A percentile compares a stretch with the other conserved stretches of the same genome.
phyloP scores from a whole-genome alignment of 768 basidiomycete genomes.

The Pholiota microspora region DNA sequence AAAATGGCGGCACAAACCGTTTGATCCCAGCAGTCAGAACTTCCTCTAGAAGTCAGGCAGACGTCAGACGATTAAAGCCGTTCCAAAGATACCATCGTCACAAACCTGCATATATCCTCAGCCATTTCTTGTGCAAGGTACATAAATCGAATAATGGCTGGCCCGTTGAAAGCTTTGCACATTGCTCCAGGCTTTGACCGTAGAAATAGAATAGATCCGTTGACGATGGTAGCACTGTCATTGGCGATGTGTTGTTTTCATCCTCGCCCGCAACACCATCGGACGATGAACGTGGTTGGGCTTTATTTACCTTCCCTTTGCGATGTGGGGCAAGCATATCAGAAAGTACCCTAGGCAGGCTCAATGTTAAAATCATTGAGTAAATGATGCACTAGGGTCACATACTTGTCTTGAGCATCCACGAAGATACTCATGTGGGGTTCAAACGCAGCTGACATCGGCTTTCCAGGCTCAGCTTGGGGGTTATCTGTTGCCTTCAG shows the following conservation, averaged over 20 bases:
- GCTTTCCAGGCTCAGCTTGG: constrained; percentile 53
- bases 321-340: constrained; percentile 91
- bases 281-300: constrained; percentile 50
- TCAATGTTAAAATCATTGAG: not conserved
- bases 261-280: constrained; percentile 24
- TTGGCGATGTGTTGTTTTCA: constrained; percentile 44
- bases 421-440: constrained; percentile 91
- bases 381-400: constrained; percentile 1
- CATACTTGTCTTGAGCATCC: constrained; percentile 92
- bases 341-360: constrained; percentile 63
- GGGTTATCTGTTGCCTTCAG: constrained; percentile 49
- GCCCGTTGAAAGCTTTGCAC: constrained; percentile 85
- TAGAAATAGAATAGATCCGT: constrained; percentile 98
- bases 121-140: constrained; percentile 88
- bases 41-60: constrained; percentile 62
- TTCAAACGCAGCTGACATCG: constrained; percentile 90
- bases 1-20: constrained; percentile 39
- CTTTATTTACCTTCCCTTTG: constrained; percentile 36
- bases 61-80: no score
- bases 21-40: constrained; percentile 75
- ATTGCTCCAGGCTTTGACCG: constrained; percentile 91
- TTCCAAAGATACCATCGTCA: constrained; percentile 14
- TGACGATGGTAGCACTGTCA: constrained; percentile 85
- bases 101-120: constrained; percentile 87
- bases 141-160: constrained; percentile 81